phyloP scores from a whole-genome alignment of 352 stramenopile species.

The Phytophthora constricta region DNA sequence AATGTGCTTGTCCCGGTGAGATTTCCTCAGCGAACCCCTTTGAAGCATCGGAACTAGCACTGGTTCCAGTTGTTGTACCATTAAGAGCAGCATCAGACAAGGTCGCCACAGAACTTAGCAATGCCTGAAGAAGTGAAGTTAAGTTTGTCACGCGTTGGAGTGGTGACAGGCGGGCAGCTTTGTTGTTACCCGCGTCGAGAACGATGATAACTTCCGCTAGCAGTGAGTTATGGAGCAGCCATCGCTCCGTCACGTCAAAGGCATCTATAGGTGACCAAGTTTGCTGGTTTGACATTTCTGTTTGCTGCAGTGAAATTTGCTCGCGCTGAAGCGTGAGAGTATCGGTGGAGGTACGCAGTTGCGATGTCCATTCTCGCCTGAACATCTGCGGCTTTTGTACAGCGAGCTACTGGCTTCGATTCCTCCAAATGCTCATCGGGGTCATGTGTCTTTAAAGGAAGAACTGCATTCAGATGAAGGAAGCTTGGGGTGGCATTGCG shows the following conservation, averaged over 20 bases:
- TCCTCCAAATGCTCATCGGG: too few relatives aligned
- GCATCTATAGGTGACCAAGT: slow-evolving; percentile 9
- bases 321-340: slow-evolving; percentile 24
- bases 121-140: slow-evolving; percentile 49
- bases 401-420: neutral
- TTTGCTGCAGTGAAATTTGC: neutral
- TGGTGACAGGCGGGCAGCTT: slow-evolving; percentile 22
- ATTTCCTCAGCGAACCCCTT: slow-evolving; percentile 4
- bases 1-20: neutral
- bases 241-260: slow-evolving; percentile 27
- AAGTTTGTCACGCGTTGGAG: slow-evolving; percentile 58
- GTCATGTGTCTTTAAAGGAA: slow-evolving; percentile 24
- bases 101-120: slow-evolving; percentile 34
- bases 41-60: neutral
- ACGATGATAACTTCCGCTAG: slow-evolving; percentile 19
- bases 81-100: slow-evolving; percentile 8
- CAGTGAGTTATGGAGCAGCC: slow-evolving; percentile 17
- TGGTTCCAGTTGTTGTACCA: neutral
- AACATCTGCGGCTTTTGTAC: neutral
- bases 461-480: slow-evolving; percentile 36
- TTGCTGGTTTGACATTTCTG: neutral
- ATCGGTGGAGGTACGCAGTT: slow-evolving; percentile 33
- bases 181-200: slow-evolving; percentile 4
- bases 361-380: slow-evolving; percentile 10
- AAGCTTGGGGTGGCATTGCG: slow-evolving; percentile 42